Evolutionary conservation across 2,329 filamentous ascomycete species (phyloP), one percentile per base, ranked within the genome.

Genomic region (Coniochaeta hoffmannii): DNA sequence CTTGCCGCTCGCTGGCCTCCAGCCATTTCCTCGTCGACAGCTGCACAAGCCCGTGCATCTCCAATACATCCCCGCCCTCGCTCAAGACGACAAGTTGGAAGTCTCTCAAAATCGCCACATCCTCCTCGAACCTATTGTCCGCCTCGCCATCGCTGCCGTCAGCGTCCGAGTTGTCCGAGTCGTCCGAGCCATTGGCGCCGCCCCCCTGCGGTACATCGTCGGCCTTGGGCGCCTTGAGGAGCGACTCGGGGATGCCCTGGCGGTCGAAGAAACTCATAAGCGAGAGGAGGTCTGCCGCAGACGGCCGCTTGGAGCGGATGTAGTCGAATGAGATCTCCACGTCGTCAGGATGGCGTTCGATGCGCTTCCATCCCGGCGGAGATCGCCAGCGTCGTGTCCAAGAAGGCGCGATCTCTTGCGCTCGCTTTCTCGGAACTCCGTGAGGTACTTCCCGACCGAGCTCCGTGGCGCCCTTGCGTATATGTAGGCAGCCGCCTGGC

Each of bases 211-310:
- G 14, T 12, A 57, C 57, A 35, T 56, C 41, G 15, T n/a, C 38
- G 10, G 52, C 32, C 9, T 56, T 54, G 32, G 56, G n/a, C 5
- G 53, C 12, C n/a, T 53, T 55, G 38, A 76, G 54, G 17, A 72
- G n/a, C n/a, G n/a, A 58, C 28, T 68, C 65, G 0, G 71, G 69
- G 24, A 78, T 75, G 8, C 66, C 70, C 58, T 76, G 69, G 22
- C 64, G 63, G 53, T 78, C 67, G 58, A 74, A 78, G 56, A 74
- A 72, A 64, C 74, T 75, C 70, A 78, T 72, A 5, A 78, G 65
- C 1, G 72, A 73, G 0, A 79, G 58, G 10, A 78, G 60, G 15
- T 74, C 61, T 2, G 74, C 66, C 9, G 76, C 76, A 4, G 65
- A 66, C 6, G 36, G 36, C 15, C 36, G 7, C 15, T 41, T 41